phyloP scores from a whole-genome alignment of 805 yeast species.

The Ogataea neopini region DNA sequence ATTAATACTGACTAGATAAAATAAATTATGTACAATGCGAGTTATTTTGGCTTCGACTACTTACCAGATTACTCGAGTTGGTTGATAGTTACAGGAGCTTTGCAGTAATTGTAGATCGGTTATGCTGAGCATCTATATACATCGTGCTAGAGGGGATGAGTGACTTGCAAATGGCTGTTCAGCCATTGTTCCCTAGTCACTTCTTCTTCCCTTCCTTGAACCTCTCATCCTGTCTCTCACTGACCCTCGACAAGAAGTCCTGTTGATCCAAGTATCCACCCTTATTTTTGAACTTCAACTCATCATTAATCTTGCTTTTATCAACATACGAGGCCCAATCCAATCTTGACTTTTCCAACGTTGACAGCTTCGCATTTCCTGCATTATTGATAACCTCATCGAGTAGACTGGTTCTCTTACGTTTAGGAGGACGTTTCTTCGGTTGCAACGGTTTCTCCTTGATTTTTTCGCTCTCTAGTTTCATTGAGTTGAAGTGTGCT shows the following conservation, averaged over 20 bases:
- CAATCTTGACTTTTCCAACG: conserved; percentile 86
- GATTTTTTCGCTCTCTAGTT: conserved; percentile 13
- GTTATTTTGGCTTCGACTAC: too few species aligned
- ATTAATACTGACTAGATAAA: too few species aligned
- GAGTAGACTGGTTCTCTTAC: conserved; percentile 72
- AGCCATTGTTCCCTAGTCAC: too few species aligned
- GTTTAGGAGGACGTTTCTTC: conserved; percentile 40
- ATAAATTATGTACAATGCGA: too few species aligned
- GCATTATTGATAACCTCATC: conserved; percentile 73
- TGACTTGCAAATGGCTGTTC: too few species aligned
- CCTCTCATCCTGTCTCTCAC: conserved; percentile 53
- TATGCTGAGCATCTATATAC: too few species aligned
- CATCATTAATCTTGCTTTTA: conserved; percentile 79
- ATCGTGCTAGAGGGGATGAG: too few species aligned
- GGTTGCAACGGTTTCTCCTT: not conserved
- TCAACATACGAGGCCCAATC: conserved; percentile 97
- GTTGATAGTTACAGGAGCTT: too few species aligned
- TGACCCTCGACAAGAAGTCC: conserved; percentile 81
- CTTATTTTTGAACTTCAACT: conserved; percentile 75
- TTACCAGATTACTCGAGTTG: too few species aligned
- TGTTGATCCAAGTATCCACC: conserved; percentile 91
- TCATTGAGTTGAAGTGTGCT: conserved; percentile 66
- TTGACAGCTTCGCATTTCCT: conserved; percentile 77
- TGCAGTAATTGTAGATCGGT: too few species aligned
- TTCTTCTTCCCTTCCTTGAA: conserved; percentile 42